A percentile compares a stretch with the other conserved stretches of the same genome.
Evolutionary conservation across 1,284 basidiomycete species (phyloP).

Genomic region (Cryptococcus sp.): DNA sequence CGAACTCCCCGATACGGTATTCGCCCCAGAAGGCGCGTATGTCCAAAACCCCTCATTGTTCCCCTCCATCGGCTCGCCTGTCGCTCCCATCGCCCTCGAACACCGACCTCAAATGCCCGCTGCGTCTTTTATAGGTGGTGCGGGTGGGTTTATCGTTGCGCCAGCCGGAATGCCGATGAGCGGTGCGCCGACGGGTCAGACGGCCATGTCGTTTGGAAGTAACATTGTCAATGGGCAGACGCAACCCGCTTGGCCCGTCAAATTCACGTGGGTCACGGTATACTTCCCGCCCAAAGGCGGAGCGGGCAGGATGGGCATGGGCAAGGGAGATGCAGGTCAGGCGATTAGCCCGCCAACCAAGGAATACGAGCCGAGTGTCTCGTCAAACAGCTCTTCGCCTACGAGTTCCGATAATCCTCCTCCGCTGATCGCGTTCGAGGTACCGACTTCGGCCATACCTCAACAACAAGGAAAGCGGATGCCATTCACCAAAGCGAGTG

Average conservation of each 20-base stretch:
- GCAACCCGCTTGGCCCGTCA: conserved; percentile 30
- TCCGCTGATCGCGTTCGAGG: conserved; percentile 18
- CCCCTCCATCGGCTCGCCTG: conserved; percentile 33
- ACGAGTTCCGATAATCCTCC: conserved; percentile 17
- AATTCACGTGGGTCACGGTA: conserved; percentile 36
- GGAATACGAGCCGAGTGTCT: conserved; percentile 22
- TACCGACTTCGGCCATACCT: conserved; percentile 18
- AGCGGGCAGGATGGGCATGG: conserved; percentile 26
- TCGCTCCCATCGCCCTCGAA: conserved; percentile 21
- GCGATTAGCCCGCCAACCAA: conserved; percentile 6
- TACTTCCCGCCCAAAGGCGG: conserved; percentile 35
- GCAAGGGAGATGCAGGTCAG: conserved; percentile 4
- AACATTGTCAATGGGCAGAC: conserved; percentile 39
- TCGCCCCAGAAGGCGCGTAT: conserved; percentile 42
- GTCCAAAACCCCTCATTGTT: conserved; percentile 26
- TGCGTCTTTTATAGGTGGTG: conserved; percentile 27
- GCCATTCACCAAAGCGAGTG: conserved; percentile 20
- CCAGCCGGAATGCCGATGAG: conserved; percentile 9
- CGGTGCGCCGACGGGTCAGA: conserved; percentile 16
- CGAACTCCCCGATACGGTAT: conserved; percentile 31
- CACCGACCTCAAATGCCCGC: conserved; percentile 10
- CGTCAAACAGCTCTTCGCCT: conserved; percentile 16
- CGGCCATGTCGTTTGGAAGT: conserved; percentile 29
- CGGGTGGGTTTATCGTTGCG: conserved; percentile 21
- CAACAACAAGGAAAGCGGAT: conserved; percentile 15